phyloP scores from a whole-genome alignment of 2,329 filamentous ascomycete genomes.

The Hymenoscyphus scutula region DNA sequence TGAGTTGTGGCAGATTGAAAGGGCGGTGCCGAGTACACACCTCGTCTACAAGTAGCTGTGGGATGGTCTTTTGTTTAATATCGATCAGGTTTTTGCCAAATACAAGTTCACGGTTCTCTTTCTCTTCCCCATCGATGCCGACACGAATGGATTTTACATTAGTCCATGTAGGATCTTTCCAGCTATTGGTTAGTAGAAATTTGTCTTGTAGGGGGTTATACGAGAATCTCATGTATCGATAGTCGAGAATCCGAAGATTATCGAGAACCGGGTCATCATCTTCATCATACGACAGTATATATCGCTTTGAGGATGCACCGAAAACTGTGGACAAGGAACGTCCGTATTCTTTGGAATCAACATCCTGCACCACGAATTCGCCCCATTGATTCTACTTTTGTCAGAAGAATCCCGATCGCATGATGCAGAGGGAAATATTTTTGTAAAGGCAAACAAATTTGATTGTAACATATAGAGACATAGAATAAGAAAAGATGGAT shows the following conservation, averaged over 20 bases:
- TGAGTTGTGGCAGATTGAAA: slow-evolving; percentile 15
- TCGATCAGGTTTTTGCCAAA: slow-evolving; percentile 92
- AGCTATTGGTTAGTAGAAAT: slow-evolving; percentile 81
- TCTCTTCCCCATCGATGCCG: slow-evolving; percentile 87
- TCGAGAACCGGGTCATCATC: slow-evolving; percentile 76
- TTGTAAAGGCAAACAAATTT: background rate
- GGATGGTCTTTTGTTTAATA: slow-evolving; percentile 83
- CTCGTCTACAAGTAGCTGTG: slow-evolving; percentile 85
- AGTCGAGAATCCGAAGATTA: slow-evolving; percentile 76
- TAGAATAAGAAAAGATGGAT: background rate
- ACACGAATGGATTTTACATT: slow-evolving; percentile 70
- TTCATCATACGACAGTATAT: slow-evolving; percentile 59
- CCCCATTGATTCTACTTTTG: slow-evolving; percentile 82
- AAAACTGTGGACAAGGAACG: slow-evolving; percentile 62
- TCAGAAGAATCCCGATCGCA: slow-evolving; percentile 23
- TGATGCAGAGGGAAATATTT: background rate
- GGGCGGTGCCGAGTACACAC: slow-evolving; percentile 42
- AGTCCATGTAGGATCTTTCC: slow-evolving; percentile 92
- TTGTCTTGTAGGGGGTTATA: slow-evolving; percentile 88
- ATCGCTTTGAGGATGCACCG: slow-evolving; percentile 61
- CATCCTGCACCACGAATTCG: slow-evolving; percentile 75
- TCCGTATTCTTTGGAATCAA: slow-evolving; percentile 55
- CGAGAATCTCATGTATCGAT: slow-evolving; percentile 90
- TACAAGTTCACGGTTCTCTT: slow-evolving; percentile 75
- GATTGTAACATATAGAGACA: background rate